phyloP scores from a whole-genome alignment of 805 yeast species.

The Hanseniaspora clermontiae region DNA sequence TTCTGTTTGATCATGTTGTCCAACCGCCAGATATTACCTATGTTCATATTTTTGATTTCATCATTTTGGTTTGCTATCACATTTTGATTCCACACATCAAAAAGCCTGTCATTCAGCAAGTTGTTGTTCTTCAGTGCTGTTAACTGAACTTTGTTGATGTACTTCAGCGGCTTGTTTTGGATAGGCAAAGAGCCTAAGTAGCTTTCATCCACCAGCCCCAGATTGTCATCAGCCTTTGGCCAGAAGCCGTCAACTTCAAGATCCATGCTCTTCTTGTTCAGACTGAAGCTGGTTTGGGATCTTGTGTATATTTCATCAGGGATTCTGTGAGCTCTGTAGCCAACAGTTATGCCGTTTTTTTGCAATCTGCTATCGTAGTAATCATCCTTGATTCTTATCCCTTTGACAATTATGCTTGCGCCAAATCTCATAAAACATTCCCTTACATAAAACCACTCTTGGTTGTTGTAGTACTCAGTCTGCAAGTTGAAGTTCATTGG shows the following conservation, averaged over 20 bases:
- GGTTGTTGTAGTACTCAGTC: neutral
- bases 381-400: conserved; percentile 40
- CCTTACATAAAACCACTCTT: conserved; percentile 30
- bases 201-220: neutral
- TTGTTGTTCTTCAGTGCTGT: conserved; percentile 1
- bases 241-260: neutral
- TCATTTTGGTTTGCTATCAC: neutral
- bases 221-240: neutral
- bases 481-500: neutral
- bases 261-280: conserved; percentile 12
- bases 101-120: neutral
- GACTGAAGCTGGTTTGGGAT: conserved; percentile 8
- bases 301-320: conserved; percentile 19
- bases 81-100: conserved; percentile 8
- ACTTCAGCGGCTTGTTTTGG: conserved; percentile 6
- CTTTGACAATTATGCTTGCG: conserved; percentile 35
- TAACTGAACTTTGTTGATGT: conserved; percentile 8
- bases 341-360: neutral
- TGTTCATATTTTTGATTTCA: conserved; percentile 6
- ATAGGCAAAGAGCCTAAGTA: neutral
- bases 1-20: conserved; percentile 3
- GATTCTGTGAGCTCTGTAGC: neutral
- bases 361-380: conserved; percentile 27
- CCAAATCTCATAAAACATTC: conserved; percentile 40
- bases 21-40: conserved; percentile 13